Evolutionary conservation across 2,329 filamentous ascomycete genomes (phyloP), one percentile per base, ranked within the genome.

Genomic region (Penicillium sp.): DNA sequence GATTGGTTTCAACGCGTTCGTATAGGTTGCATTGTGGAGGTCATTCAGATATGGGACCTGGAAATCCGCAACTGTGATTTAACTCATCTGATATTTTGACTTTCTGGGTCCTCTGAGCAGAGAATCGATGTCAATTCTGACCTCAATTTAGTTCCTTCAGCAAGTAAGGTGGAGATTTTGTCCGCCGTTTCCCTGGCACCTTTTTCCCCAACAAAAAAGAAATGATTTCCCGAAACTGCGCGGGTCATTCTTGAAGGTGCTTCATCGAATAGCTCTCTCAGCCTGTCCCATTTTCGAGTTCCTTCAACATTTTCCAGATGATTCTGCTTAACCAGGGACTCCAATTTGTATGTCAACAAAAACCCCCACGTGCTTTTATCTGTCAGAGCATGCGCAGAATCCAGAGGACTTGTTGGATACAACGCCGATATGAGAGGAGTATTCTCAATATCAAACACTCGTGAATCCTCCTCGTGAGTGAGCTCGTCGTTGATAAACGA

Each of bases 161-260:
- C 21, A 10, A 60, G 16, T 2, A 56, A 21, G 19, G 31, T 19
- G 3, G 52, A 18, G 11, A 61, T 57, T 7, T 39, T 36, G 3
- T 56, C 46, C 3, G 57, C 57, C 4, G 59, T 58, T 31, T 56
- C 28, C 2, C 51, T 51, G 21, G 62, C 62, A 3, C 60, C 61
- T n/a, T 14, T 42, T 19, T 60, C 55, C 5, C 62, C 61, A 10
- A 65, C 36, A 36, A 64, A 65, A 34, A 65, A 65, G 33, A 64
- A 65, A 54, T 65, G 63, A 45, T 55, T 65, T 2, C 63, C 63
- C 2, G 43, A 16, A 1, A 62, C 40, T 8, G 45, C 18, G 2
- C 14, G 44, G 10, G 19, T 46, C 21, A 56, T 47, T 19, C 54
- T 44, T 11, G 31, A 26, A 5, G 54, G 54, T 5, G 54, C 54